Evolutionary conservation across 2,329 filamentous ascomycete genomes (phyloP).

Genomic region (Beauveria medogensis): DNA sequence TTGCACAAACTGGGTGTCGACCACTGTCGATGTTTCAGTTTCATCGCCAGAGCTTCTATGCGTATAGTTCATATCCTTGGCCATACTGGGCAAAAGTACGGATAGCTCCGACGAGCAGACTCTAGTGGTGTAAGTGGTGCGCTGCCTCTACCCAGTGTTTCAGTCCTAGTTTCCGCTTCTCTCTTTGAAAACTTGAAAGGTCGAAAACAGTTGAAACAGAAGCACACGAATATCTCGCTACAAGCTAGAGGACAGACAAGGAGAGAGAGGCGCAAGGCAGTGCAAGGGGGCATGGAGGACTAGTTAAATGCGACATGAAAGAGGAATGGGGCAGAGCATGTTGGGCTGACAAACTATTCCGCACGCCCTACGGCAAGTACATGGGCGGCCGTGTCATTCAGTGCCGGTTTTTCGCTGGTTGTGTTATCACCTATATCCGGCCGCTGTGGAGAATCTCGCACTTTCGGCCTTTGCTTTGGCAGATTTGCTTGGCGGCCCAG

Average conservation of each 20-base stretch:
- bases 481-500: background rate
- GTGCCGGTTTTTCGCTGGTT: background rate
- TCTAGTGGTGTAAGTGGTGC: background rate
- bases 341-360: background rate
- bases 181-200: too few relatives aligned
- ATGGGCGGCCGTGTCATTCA: background rate
- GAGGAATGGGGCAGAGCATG: too few relatives aligned
- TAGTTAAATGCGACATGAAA: conserved; percentile 1
- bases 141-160: too few relatives aligned
- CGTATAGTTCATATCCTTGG: background rate
- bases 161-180: too few relatives aligned
- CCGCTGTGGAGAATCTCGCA: conserved; percentile 4
- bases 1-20: conserved; percentile 9
- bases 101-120: background rate
- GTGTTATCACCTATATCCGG: conserved; percentile 3
- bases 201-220: too few relatives aligned
- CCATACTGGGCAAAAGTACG: background rate
- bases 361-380: background rate
- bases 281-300: background rate
- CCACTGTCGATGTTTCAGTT: conserved; percentile 11
- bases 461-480: conserved; percentile 2
- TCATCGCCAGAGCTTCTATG: background rate
- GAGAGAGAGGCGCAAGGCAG: background rate
- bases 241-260: background rate
- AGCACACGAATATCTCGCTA: background rate